Percentiles rank a stretch among this genome's conserved stretches.
These are phyloP conservation scores for Clavispora santaluciae DNA, from an alignment of 805 yeast species.

Conservation along the genomic window DNA sequence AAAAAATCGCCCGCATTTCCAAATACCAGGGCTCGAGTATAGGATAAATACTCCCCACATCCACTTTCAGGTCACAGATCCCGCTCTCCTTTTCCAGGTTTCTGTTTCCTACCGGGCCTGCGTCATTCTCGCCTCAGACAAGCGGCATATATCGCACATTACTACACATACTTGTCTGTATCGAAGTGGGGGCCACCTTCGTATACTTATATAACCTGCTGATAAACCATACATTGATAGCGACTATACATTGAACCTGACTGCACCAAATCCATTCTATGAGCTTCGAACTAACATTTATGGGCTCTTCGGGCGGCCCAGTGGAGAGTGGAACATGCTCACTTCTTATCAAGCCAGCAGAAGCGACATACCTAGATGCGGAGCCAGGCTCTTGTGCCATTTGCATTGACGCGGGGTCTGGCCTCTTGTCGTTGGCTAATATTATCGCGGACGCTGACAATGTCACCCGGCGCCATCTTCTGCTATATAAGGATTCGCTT, in stretches of 20 bases:
- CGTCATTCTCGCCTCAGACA: too few species aligned
- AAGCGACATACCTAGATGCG: conserved; percentile 33
- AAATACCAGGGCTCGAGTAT: neutral
- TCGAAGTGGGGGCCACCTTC: too few species aligned
- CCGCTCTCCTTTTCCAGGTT: too few species aligned
- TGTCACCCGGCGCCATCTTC: conserved; percentile 13
- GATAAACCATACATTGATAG: neutral
- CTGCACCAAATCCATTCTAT: too few species aligned
- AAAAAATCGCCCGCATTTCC: neutral
- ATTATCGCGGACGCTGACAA: conserved; percentile 22
- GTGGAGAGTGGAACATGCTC: conserved; percentile 66
- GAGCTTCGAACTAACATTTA: conserved; percentile 56
- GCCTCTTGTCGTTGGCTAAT: conserved; percentile 52
- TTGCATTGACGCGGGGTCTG: conserved; percentile 78
- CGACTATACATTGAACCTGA: too few species aligned
- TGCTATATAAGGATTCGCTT: conserved; percentile 29
- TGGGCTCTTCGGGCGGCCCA: conserved; percentile 88
- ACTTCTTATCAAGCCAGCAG: conserved; percentile 56
- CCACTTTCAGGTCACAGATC: too few species aligned
- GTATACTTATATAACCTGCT: too few species aligned
- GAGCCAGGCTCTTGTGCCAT: conserved; percentile 30
- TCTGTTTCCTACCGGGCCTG: too few species aligned
- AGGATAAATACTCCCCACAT: neutral
- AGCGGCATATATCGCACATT: too few species aligned
- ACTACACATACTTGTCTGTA: too few species aligned